Base-by-base conservation (phyloP, 2,329 filamentous ascomycete genomes). In the Pseudofabraea citricarpa region DNA sequence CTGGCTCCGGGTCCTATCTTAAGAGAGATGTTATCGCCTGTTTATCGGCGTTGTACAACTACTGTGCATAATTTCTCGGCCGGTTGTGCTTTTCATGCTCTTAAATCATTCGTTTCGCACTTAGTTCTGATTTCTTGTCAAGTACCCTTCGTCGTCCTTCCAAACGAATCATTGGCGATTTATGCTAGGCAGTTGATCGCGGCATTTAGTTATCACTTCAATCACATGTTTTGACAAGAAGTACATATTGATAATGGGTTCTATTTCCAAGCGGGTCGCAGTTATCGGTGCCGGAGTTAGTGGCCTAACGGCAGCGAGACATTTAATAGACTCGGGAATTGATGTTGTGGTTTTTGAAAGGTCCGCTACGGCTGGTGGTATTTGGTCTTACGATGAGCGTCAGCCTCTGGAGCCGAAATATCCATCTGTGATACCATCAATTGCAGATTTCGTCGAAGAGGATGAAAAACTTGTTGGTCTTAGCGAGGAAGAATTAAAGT, bases 311-410 rank as follows among this genome's bases (percentile, higher is more conserved):
- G 60, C 69, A 29, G 71, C 68, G 19, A 63, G 64, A 7, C 69
- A 74, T 58, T 58, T 73, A 19, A 58, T 66, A 16, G 59, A 57
- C 33, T 59, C 62, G 7, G 69, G 68, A 0, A 43, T 73, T 7
- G 62, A 75, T 5, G 72, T 77, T 2, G 72, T 66, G 0, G 67
- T 79, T 0, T 77, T 74, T 46, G 75, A 79, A 48, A 64, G 75
- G 42, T 71, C 66, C 5, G 59, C 63, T 43, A 66, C 63, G 18
- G 65, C 71, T n/a, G 75, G 75, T 1, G 75, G 75, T 13, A 66
- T 77, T 15, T 79, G 75, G 75, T 76, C 23, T 19, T 40, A 16
- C 23, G 53, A 55, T 47, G 50, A 53, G 24, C 41, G 54, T 9
- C 44, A 41, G 16, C 49, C 56, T 5, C 36, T 47, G 4, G 54